A percentile compares a stretch with the other conserved stretches of the same genome.
Conservation (phyloP, 805 yeast species). For the Jamesozyma spencerorum region DNA sequence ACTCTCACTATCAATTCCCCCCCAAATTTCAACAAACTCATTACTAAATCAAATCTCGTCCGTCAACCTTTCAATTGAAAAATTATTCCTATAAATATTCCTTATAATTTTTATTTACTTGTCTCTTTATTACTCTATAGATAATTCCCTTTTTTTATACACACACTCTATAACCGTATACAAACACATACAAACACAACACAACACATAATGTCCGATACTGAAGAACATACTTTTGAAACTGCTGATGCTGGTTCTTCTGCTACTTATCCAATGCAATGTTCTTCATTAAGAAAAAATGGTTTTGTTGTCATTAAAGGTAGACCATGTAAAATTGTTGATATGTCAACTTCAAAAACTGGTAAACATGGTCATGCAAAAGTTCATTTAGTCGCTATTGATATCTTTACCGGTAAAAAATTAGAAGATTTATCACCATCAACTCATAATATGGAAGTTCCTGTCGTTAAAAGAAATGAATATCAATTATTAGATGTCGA, state of each 20-base stretch:
- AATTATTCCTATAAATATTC: no score
- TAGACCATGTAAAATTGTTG: constrained; percentile 99
- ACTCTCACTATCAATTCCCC: no score
- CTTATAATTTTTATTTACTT: no score
- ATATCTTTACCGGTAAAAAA: constrained; percentile 96
- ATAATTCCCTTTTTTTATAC: background rate
- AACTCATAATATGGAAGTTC: constrained; percentile 99
- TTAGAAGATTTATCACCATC: constrained; percentile 98
- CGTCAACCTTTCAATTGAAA: no score
- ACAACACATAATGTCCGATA: constrained; percentile 20
- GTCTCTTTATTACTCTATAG: background rate
- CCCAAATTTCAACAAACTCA: no score
- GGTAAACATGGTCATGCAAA: constrained; percentile 99
- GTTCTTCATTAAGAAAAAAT: constrained; percentile 98
- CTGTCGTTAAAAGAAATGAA: constrained; percentile 90
- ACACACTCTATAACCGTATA: background rate
- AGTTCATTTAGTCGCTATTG: constrained; percentile 97
- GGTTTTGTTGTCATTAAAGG: constrained; percentile 96
- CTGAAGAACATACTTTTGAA: constrained; percentile 85
- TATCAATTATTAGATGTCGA: constrained; percentile 93
- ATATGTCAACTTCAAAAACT: constrained; percentile 98
- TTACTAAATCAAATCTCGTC: no score
- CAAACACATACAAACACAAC: background rate
- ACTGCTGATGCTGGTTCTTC: constrained; percentile 98
- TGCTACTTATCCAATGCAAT: constrained; percentile 94